Base-by-base conservation (phyloP, 495 filamentous ascomycete genomes). In the Penicillium turbatum region DNA sequence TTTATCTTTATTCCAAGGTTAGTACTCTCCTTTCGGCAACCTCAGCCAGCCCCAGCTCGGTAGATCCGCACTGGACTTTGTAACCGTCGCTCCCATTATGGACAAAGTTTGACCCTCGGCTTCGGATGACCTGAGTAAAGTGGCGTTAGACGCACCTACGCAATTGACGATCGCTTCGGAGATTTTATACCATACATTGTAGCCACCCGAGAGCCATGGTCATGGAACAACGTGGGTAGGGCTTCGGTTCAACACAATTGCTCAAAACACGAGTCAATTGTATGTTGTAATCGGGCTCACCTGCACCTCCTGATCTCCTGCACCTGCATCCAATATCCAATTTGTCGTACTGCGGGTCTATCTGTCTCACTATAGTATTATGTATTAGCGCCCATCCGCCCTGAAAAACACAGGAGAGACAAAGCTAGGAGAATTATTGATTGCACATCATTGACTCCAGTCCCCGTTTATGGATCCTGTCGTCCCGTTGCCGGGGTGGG, bases 361-460 rank as follows among this genome's bases (percentile, higher is more conserved):
- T 36, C 21, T 11, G 45, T 36, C 39, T 17, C 39, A 43, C 38
- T 32, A 24, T n/a, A 24, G 4, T 24, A 24, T 24, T 2, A 24
- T 24, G 2, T 16, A 19, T 16, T 43, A 51, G 49, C 48, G 37
- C 29, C 10, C n/a, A 17, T n/a, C 31, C 15, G 21, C 3, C 26
- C 8, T 44, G 6, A 21, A 3, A 27, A 19, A 2, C 27, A 37
- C 36, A 36, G 32, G 48, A 35, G 19, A 27, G 30, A 4, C 17
- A 21, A 48, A 48, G 21, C 21, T 48, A 48, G 17, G 32, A 12
- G 49, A 27, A 31, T 41, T 8, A 16, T 26, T 37, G 21, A 24
- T 29, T 43, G 49, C 39, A 51, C 39, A 51, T 51, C 49, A 42
- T 30, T 42, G n/a, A 36, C 46, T 37, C 12, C n/a, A 48, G 16